Percentiles rank a stretch among this genome's conserved stretches.
Conservation (phyloP, 257 asterid species). For the Fraxinus americana region DNA sequence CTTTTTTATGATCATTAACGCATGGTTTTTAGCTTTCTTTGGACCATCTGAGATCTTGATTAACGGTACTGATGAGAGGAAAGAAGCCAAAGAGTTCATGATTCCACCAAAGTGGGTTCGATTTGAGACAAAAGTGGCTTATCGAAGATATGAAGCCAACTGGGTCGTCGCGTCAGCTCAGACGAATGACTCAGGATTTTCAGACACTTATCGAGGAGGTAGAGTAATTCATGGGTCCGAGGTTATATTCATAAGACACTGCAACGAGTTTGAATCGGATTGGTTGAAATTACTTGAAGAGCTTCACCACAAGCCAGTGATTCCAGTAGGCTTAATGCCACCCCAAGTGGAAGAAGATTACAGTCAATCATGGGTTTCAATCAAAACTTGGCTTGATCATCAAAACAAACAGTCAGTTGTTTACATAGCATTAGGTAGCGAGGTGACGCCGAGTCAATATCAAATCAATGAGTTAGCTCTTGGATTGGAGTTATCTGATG, state of each 20-base stretch:
- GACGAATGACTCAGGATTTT: conserved; percentile 27
- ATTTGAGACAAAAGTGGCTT: conserved; percentile 33
- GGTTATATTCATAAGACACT: conserved; percentile 15
- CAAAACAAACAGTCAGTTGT: conserved; percentile 27
- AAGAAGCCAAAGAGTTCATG: conserved; percentile 32
- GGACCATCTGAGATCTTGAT: conserved; percentile 23
- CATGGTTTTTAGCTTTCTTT: conserved; percentile 22
- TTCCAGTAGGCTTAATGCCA: conserved; percentile 48
- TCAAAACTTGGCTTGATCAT: conserved; percentile 36
- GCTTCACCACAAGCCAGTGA: conserved; percentile 24
- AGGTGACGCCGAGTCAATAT: conserved; percentile 32
- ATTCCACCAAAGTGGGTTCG: conserved; percentile 41
- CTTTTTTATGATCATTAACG: conserved; percentile 28
- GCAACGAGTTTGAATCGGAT: conserved; percentile 21
- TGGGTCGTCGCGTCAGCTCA: conserved; percentile 10
- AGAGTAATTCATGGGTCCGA: conserved; percentile 19
- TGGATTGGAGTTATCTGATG: conserved; percentile 44
- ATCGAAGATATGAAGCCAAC: conserved; percentile 25
- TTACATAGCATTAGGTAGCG: conserved; percentile 51
- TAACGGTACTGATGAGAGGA: conserved; percentile 26
- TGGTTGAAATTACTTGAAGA: conserved; percentile 34
- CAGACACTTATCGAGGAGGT: conserved; percentile 33
- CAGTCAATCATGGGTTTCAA: conserved; percentile 32
- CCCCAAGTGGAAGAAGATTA: conserved; percentile 11
- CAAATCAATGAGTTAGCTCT: conserved; percentile 45